A percentile compares a stretch with the other conserved stretches of the same genome.
Evolutionary conservation across 169 alveolate genomes (phyloP).

Genomic region (Babesia gibsoni): DNA sequence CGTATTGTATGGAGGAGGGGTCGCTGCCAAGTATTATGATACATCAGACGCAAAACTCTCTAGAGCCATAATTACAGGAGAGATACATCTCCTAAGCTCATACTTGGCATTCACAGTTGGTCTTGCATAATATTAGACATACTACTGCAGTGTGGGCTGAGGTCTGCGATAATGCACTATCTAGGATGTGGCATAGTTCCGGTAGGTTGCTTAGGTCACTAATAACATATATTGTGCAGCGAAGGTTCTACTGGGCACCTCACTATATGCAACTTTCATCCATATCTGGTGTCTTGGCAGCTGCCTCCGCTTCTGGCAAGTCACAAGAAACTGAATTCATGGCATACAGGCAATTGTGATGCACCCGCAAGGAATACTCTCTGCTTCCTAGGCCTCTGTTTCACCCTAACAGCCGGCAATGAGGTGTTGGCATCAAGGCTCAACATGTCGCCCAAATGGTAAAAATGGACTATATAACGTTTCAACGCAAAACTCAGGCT

Average conservation of each 20-base stretch:
- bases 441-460: constrained; percentile 60
- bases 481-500: constrained; percentile 17
- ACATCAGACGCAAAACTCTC: constrained; percentile 8
- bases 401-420: constrained; percentile 30
- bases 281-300: constrained; percentile 54
- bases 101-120: constrained; percentile 61
- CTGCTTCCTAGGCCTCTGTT: constrained; percentile 15
- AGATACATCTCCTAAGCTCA: constrained; percentile 57
- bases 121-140: neutral
- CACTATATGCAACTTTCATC: constrained; percentile 56
- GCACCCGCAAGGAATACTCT: constrained; percentile 40
- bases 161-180: constrained; percentile 51
- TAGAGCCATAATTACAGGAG: constrained; percentile 39
- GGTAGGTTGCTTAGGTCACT: constrained; percentile 2
- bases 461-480: neutral
- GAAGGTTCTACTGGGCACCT: constrained; percentile 61
- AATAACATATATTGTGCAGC: neutral
- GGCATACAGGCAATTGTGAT: constrained; percentile 33
- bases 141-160: constrained; percentile 39
- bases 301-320: constrained; percentile 65
- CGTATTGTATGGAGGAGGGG: constrained; percentile 32
- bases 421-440: constrained; percentile 41
- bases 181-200: constrained; percentile 63
- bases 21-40: neutral
- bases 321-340: neutral